Percentiles rank a stretch among this genome's conserved stretches.
These are phyloP conservation scores for Paecilomyces formosus DNA, from an alignment of 2,329 filamentous ascomycete species.

Conservation along the genomic window DNA sequence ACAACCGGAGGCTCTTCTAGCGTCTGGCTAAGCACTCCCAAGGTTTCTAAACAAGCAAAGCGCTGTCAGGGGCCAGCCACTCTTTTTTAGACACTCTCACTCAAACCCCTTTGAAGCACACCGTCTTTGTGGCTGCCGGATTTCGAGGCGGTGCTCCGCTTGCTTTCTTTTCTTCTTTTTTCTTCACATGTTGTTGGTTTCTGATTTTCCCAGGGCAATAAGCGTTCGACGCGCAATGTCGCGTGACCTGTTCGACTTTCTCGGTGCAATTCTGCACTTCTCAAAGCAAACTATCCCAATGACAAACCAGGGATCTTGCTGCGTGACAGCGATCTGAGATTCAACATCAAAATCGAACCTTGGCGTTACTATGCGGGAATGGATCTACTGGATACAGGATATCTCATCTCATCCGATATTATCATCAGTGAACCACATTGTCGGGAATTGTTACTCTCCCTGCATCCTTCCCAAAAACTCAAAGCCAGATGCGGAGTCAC, in stretches of 20 bases:
- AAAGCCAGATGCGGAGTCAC: not conserved
- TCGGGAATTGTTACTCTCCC: not conserved
- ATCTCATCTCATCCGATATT: not conserved
- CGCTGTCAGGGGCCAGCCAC: not conserved
- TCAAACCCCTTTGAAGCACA: not conserved
- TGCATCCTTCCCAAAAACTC: not conserved
- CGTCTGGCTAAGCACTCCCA: not conserved
- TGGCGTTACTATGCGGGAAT: not conserved
- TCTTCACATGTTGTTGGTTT: too few relatives aligned
- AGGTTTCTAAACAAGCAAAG: not conserved
- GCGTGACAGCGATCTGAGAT: not conserved
- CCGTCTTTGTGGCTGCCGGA: not conserved
- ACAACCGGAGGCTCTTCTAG: not conserved
- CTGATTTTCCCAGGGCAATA: slow-evolving; percentile 1
- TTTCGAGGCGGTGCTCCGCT: not conserved
- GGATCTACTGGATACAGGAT: not conserved
- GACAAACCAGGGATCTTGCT: not conserved
- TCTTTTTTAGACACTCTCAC: not conserved
- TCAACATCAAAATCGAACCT: not conserved
- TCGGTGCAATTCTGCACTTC: not conserved
- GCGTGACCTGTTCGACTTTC: not conserved
- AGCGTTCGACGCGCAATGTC: not conserved
- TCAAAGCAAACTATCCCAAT: not conserved
- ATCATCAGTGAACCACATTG: not conserved
- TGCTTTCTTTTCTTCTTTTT: slow-evolving; percentile 15